Percentiles rank a stretch among this genome's conserved stretches.
These are phyloP conservation scores for Chenopodium suecicum DNA, from an alignment of 148 eudicot species.

Conservation along the genomic window DNA sequence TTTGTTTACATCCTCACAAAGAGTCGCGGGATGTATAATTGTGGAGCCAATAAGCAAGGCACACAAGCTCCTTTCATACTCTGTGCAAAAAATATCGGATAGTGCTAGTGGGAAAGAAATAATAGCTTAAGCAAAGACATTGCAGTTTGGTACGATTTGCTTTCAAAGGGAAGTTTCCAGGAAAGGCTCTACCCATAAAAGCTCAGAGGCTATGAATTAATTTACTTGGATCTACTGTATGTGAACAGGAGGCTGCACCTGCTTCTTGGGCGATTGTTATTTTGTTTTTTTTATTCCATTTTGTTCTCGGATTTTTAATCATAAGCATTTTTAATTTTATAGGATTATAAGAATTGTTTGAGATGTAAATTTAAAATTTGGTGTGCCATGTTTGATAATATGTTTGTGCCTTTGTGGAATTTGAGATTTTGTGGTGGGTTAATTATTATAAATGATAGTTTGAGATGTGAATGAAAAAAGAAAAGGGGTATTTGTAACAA, in stretches of 20 bases:
- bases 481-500: too few relatives aligned
- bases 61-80: constrained; percentile 44
- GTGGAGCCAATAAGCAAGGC: constrained; percentile 66
- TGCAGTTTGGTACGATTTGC: constrained; percentile 72
- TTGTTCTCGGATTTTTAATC: too few relatives aligned
- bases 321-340: too few relatives aligned
- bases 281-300: too few relatives aligned
- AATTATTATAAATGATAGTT: too few relatives aligned
- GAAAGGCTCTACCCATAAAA: constrained; percentile 26
- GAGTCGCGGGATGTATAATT: constrained; percentile 71
- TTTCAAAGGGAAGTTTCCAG: constrained; percentile 61
- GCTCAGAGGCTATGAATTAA: constrained; percentile 26
- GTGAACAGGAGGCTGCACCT: constrained; percentile 62
- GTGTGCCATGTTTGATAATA: too few relatives aligned
- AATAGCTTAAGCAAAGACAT: constrained; percentile 38
- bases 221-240: constrained; percentile 47
- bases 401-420: too few relatives aligned
- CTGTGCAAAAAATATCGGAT: constrained; percentile 21
- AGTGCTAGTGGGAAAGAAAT: constrained; percentile 32
- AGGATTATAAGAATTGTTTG: too few relatives aligned
- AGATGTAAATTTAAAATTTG: too few relatives aligned
- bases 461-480: constrained; percentile 47
- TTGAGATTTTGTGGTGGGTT: too few relatives aligned
- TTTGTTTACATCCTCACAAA: constrained; percentile 55
- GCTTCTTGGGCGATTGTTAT: constrained; percentile 37